These are phyloP conservation scores for Phlebiopsis flavidoalba DNA, from an alignment of 768 basidiomycete species.

Conservation along the genomic window DNA sequence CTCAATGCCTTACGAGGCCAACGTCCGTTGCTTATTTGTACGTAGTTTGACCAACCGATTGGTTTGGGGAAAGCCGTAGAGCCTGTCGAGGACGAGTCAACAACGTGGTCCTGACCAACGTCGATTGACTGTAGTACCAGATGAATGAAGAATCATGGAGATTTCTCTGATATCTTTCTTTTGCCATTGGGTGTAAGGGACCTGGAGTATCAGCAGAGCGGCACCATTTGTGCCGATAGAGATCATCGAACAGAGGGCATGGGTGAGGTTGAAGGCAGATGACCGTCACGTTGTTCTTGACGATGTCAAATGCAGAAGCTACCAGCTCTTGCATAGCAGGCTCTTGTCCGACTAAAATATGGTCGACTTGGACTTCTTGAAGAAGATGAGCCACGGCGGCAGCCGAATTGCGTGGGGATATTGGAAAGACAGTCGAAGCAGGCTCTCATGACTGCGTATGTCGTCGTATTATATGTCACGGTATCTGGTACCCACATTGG, in stretches of 20 bases:
- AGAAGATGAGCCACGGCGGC: conserved; percentile 27
- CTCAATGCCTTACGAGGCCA: background rate
- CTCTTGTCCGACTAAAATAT: conserved; percentile 27
- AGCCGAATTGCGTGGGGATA: conserved; percentile 22
- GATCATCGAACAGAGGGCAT: conserved; percentile 17
- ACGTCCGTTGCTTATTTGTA: background rate
- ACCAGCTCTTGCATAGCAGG: conserved; percentile 19
- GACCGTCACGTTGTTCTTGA: background rate
- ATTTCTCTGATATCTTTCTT: conserved; percentile 4
- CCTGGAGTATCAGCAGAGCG: background rate
- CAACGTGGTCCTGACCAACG: background rate
- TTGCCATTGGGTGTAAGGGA: background rate
- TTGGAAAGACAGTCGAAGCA: conserved; percentile 13
- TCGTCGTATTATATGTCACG: background rate
- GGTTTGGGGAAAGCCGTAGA: conserved; percentile 18
- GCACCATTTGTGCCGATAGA: background rate
- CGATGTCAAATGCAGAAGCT: conserved; percentile 16
- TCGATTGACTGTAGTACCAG: conserved; percentile 5
- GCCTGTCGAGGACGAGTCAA: conserved; percentile 2
- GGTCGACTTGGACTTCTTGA: conserved; percentile 12
- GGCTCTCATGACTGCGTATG: conserved; percentile 1
- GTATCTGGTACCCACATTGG: background rate
- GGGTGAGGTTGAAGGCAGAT: conserved; percentile 3
- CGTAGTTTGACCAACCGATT: conserved; percentile 14
- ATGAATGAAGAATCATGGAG: conserved; percentile 16